Percentiles rank a stretch among this genome's conserved stretches.
phyloP scores from a whole-genome alignment of 1,284 basidiomycete species.

The Puccinia novopanici region DNA sequence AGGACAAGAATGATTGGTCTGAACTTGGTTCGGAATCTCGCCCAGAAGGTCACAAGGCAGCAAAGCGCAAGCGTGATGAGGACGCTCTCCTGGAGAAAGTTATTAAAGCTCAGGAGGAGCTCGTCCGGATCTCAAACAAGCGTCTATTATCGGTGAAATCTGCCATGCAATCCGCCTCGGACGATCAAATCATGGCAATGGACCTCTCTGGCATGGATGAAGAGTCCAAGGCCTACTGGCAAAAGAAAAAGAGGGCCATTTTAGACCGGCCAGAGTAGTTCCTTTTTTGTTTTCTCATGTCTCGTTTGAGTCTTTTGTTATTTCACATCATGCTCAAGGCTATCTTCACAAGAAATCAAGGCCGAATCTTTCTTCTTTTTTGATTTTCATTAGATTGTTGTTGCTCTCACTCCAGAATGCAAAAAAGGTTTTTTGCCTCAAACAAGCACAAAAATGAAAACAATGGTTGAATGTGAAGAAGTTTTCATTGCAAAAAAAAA shows the following conservation, averaged over 20 bases:
- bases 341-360: no score
- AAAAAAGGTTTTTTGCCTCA: no score
- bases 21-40: background rate
- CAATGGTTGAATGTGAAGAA: no score
- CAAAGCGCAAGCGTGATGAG: background rate
- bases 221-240: background rate
- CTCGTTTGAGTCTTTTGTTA: no score
- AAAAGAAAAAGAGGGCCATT: background rate
- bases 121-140: background rate
- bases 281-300: no score
- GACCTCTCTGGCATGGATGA: conserved; percentile 1
- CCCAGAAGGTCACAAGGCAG: background rate
- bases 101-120: no score
- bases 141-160: background rate
- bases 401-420: no score
- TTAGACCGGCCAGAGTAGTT: background rate
- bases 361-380: no score
- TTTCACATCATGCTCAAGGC: no score
- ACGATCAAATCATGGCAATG: background rate
- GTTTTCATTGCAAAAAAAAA: no score
- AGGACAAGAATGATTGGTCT: background rate
- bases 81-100: background rate
- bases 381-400: no score
- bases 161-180: background rate
- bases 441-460: no score